Base-by-base conservation (phyloP, 345 rosid genomes). In the Lepidium didymum region DNA sequence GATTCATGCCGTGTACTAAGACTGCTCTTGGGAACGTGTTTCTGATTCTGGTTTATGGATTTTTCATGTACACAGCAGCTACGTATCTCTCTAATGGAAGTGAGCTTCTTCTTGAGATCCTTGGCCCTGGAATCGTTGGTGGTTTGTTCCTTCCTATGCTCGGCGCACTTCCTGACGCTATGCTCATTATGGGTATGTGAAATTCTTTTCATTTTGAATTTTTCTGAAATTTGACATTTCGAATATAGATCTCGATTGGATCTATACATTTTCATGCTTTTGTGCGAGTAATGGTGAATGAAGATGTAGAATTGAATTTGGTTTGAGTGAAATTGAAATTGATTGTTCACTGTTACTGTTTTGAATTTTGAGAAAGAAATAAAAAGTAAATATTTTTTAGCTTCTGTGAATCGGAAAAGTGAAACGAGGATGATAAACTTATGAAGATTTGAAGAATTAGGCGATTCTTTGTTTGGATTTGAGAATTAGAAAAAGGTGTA, bases 111-210 rank as follows among this genome's bases (percentile, higher is more conserved):
- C 87, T 93, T 11, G 86, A 87, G 88, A 91, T 93, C 74, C 77
- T 93, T 27, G 99, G 99, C 2, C 99, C 99, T 21, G 99, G 99
- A 1, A 84, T 93, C 19, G 77, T 93, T 10, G 97, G 99, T 35
- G 99, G 99, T 33, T 80, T 93, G 62, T 91, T 93, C 59, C 92
- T 93, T 63, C 99, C 99, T 11, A 69, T 84, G 0, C 99, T 93
- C 4, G 99, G 99, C 1, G 99, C 99, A 0, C 92, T 93, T 40
- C 99, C 99, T 1, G 99, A 93, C 56, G 99, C 99, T 66, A 86
- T 93, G 97, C 92, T 93, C 56, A 93, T 93, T 57, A 79, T 91
- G 16, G 97, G 99, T 93, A 80, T 29, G 80, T 73, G 1, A 33
- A 55, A 58, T 2, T 1, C 10, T 59, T 50, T 40, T 14, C 1